phyloP scores from a whole-genome alignment of 106 monocot species.

The Dendrobium officinale region DNA sequence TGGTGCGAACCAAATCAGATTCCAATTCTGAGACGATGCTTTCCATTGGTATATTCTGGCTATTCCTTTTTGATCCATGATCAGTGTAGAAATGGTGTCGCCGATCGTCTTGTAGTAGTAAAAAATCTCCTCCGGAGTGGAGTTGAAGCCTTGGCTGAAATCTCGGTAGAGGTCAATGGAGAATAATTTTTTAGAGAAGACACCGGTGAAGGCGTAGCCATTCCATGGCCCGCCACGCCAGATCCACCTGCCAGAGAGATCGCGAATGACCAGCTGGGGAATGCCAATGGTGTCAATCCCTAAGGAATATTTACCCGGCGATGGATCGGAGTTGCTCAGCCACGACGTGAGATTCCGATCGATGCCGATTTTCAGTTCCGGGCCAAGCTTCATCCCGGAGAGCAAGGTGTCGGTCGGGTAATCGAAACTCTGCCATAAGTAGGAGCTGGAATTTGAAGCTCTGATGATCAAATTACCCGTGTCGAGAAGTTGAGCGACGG shows the following conservation, averaged over 20 bases:
- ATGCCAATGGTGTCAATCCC: not conserved
- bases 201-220: not conserved
- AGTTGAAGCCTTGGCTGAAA: not conserved
- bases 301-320: constrained; percentile 16
- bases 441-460: too few relatives aligned
- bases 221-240: constrained; percentile 14
- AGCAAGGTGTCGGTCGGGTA: constrained; percentile 19
- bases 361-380: constrained; percentile 19
- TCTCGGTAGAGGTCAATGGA: not conserved
- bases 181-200: not conserved
- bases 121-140: too few relatives aligned
- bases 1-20: too few relatives aligned
- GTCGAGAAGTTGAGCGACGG: too few relatives aligned
- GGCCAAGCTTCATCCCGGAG: constrained; percentile 18
- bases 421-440: constrained; percentile 24
- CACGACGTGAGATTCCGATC: constrained; percentile 28
- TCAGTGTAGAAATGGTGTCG: too few relatives aligned
- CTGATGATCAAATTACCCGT: too few relatives aligned
- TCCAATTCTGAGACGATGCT: not conserved
- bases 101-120: too few relatives aligned
- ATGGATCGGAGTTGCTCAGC: constrained; percentile 25
- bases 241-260: not conserved
- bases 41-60: not conserved
- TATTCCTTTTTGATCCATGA: not conserved
- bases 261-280: constrained; percentile 3